Percentiles rank a stretch among this genome's conserved stretches.
Evolutionary conservation across 2,329 filamentous ascomycete genomes (phyloP).

Genomic region (Colletotrichum tofieldiae): DNA sequence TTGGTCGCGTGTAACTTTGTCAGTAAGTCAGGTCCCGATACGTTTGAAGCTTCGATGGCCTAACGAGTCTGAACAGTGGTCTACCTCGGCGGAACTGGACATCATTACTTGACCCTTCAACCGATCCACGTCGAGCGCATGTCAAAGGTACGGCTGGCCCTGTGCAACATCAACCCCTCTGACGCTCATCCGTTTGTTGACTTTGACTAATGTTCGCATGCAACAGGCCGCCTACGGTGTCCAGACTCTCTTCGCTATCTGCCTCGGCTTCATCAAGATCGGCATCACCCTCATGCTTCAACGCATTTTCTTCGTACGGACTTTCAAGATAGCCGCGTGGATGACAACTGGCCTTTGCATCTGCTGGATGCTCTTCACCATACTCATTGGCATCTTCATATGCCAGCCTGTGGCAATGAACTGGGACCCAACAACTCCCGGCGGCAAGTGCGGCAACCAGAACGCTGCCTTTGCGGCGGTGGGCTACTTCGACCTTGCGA

Average conservation of each 20-base stretch:
- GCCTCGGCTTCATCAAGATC: slow-evolving; percentile 29
- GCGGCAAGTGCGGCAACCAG: slow-evolving; percentile 53
- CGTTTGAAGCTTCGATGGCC: background rate
- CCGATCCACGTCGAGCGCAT: slow-evolving; percentile 11
- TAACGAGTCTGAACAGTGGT: background rate
- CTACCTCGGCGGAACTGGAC: slow-evolving; percentile 9
- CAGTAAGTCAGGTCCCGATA: background rate
- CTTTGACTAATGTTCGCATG: background rate
- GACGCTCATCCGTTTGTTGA: background rate
- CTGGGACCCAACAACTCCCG: slow-evolving; percentile 52
- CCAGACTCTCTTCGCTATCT: slow-evolving; percentile 14
- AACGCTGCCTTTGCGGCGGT: slow-evolving; percentile 49
- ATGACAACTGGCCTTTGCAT: slow-evolving; percentile 14
- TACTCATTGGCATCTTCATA: slow-evolving; percentile 46
- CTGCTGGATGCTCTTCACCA: slow-evolving; percentile 18
- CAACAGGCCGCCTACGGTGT: slow-evolving; percentile 14
- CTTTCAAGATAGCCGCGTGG: slow-evolving; percentile 1
- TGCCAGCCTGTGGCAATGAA: slow-evolving; percentile 54
- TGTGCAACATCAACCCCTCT: background rate
- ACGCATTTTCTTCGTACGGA: slow-evolving; percentile 17
- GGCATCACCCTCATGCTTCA: slow-evolving; percentile 28
- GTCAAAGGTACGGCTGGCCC: slow-evolving; percentile 2
- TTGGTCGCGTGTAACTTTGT: slow-evolving; percentile 15
- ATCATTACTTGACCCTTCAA: slow-evolving; percentile 5
- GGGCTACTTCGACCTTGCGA: slow-evolving; percentile 51